Conservation (phyloP, 2,329 filamentous ascomycete species). For the Immersiporthe knoxdaviesiana region DNA sequence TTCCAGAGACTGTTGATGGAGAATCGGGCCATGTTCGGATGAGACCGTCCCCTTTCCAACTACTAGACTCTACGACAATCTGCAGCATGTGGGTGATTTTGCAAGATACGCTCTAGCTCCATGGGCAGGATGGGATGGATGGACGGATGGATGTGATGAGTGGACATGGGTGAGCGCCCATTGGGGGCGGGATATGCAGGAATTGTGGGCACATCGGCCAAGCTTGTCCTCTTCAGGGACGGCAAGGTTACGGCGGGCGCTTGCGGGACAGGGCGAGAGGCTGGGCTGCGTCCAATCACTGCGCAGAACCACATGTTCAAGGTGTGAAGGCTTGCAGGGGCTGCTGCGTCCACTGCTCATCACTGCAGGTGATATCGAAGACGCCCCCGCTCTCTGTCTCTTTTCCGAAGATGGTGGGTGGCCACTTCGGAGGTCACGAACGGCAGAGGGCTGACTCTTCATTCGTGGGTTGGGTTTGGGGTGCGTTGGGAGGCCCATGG, state of each 20-base stretch:
- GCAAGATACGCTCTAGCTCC: not conserved
- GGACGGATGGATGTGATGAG: not conserved
- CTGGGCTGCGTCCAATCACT: slow-evolving; percentile 18
- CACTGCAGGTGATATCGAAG: slow-evolving; percentile 27
- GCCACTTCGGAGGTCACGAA: slow-evolving; percentile 20
- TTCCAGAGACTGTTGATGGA: not conserved
- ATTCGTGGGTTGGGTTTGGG: slow-evolving; percentile 8
- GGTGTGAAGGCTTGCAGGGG: slow-evolving; percentile 32
- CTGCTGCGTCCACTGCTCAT: slow-evolving; percentile 30
- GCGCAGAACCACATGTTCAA: not conserved
- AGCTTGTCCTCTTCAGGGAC: slow-evolving; percentile 19
- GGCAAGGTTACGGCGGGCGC: slow-evolving; percentile 24
- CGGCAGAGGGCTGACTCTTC: not conserved
- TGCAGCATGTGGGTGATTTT: not conserved
- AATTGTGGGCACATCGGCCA: not conserved
- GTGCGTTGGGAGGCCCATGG: not conserved
- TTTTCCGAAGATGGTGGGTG: slow-evolving; percentile 6
- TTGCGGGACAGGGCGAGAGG: slow-evolving; percentile 27
- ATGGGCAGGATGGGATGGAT: not conserved
- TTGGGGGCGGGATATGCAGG: slow-evolving; percentile 9
- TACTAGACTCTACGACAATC: slow-evolving; percentile 7
- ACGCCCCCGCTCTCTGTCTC: slow-evolving; percentile 24
- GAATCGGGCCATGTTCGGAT: slow-evolving; percentile 13
- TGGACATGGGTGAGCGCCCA: slow-evolving; percentile 4
- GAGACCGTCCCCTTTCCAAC: not conserved